Conservation (phyloP, 805 yeast species). For the Jamesozyma spencerorum region DNA sequence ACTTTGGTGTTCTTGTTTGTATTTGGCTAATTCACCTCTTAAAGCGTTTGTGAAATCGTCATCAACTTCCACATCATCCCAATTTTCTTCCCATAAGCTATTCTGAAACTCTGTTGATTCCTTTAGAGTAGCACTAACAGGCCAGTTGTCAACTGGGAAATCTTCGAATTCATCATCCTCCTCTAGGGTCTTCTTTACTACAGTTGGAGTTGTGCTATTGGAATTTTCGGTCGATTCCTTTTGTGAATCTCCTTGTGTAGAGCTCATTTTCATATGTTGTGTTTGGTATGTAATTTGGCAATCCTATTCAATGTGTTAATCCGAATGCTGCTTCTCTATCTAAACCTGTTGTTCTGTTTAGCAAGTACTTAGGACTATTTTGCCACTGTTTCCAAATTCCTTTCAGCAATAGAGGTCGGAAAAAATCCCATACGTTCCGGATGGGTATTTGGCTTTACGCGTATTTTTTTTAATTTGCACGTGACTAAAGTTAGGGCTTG, state of each 20-base stretch:
- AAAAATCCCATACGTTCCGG: too few relatives aligned
- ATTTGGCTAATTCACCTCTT: slow-evolving; percentile 38
- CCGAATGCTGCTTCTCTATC: too few relatives aligned
- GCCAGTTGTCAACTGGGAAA: slow-evolving; percentile 88
- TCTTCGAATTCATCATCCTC: slow-evolving; percentile 98
- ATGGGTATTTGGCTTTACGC: too few relatives aligned
- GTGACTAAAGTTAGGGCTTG: too few relatives aligned
- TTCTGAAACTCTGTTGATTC: slow-evolving; percentile 37
- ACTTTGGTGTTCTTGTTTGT: slow-evolving; percentile 12
- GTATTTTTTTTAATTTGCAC: too few relatives aligned
- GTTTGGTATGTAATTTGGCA: background rate
- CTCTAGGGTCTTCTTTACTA: slow-evolving; percentile 47
- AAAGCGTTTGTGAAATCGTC: slow-evolving; percentile 77
- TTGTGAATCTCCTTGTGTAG: background rate
- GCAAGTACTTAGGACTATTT: too few relatives aligned
- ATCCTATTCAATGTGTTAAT: too few relatives aligned
- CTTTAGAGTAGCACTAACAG: slow-evolving; percentile 44
- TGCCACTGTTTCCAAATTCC: too few relatives aligned
- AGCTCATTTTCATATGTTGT: background rate
- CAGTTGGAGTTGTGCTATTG: slow-evolving; percentile 2
- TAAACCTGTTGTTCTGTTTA: too few relatives aligned
- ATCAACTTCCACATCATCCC: slow-evolving; percentile 94
- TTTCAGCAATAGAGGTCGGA: too few relatives aligned
- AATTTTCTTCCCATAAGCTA: slow-evolving; percentile 89
- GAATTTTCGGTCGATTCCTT: background rate